phyloP scores from a whole-genome alignment of 2,329 filamentous ascomycete genomes.

The Botrytis sinoallii region DNA sequence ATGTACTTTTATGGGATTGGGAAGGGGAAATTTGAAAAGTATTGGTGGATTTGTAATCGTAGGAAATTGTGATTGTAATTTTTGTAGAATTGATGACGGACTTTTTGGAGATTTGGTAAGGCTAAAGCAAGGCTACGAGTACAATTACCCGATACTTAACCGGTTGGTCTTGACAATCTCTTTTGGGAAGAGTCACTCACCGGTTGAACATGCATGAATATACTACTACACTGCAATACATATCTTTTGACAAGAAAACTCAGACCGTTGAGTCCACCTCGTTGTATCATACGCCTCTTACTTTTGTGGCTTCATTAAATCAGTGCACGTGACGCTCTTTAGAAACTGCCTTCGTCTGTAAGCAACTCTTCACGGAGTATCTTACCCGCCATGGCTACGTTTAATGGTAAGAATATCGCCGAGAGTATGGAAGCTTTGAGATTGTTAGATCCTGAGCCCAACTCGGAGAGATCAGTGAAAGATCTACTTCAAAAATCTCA shows the following conservation, averaged over 20 bases:
- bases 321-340: neutral
- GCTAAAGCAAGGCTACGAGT: neutral
- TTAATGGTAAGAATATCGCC: neutral
- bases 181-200: neutral
- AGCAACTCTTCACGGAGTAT: neutral
- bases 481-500: slow-evolving; percentile 32
- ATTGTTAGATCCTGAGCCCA: neutral
- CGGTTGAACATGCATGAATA: neutral
- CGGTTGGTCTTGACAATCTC: neutral
- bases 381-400: neutral
- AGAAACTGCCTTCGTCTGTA: neutral
- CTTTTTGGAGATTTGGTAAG: neutral
- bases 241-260: neutral
- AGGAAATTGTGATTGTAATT: neutral
- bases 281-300: neutral
- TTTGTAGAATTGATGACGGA: neutral
- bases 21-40: neutral
- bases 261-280: neutral
- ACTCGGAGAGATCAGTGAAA: slow-evolving; percentile 13
- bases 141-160: neutral
- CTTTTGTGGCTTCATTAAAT: neutral
- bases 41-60: neutral
- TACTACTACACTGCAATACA: neutral
- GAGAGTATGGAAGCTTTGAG: neutral
- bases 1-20: neutral